A percentile compares a stretch with the other conserved stretches of the same genome.
Conservation (phyloP, 2,329 filamentous ascomycete species). For the Ophiostoma montium region DNA sequence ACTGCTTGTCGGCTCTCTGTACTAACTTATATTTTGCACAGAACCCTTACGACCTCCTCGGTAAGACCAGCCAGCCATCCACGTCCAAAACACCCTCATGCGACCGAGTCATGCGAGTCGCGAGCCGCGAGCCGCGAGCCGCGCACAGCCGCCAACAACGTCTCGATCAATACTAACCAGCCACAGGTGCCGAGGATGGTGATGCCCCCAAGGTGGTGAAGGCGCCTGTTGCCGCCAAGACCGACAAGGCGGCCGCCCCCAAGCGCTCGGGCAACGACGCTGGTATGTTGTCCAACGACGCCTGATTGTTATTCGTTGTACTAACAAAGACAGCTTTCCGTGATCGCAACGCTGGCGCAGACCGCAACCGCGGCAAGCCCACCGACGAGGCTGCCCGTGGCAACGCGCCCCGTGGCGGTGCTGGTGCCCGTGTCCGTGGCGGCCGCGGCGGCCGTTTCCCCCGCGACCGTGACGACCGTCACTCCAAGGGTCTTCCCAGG, state of each 20-base stretch:
- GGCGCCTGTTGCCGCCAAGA: conserved; percentile 51
- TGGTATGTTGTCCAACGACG: conserved; percentile 43
- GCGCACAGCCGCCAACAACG: background rate
- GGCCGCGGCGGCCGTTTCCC: conserved; percentile 39
- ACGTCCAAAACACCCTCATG: no score
- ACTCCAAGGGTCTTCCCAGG: conserved; percentile 33
- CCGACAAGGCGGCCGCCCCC: conserved; percentile 49
- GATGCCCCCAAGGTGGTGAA: conserved; percentile 69
- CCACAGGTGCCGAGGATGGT: conserved; percentile 46
- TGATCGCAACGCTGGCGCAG: conserved; percentile 68
- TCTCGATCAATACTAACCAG: background rate
- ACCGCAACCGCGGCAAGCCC: conserved; percentile 69
- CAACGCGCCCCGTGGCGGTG: conserved; percentile 31
- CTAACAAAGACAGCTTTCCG: conserved; percentile 55
- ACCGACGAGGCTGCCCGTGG: conserved; percentile 53
- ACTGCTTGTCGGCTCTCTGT: no score
- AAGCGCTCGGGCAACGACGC: conserved; percentile 61
- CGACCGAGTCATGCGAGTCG: background rate
- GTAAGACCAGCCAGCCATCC: no score
- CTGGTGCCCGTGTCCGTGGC: conserved; percentile 48
- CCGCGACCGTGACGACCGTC: conserved; percentile 42
- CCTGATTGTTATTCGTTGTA: background rate
- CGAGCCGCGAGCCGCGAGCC: background rate
- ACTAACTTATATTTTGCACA: conserved; percentile 23
- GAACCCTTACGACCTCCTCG: conserved; percentile 98